A percentile compares a stretch with the other conserved stretches of the same genome.
Conservation (phyloP, 1,284 basidiomycete species). For the Ceratobasidium sp. region DNA sequence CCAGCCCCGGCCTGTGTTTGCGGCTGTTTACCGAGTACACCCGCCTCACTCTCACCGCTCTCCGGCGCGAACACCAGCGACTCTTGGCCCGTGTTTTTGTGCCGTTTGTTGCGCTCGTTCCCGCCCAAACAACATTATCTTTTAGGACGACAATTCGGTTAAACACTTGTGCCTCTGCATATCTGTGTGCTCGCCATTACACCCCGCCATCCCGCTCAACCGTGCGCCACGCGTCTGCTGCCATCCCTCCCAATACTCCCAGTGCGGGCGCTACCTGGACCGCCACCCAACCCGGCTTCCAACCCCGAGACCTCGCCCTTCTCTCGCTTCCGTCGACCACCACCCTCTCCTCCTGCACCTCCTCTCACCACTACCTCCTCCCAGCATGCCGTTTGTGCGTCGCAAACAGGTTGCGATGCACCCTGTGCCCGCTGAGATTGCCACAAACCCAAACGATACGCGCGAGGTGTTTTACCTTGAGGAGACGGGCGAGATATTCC, state of each 20-base stretch:
- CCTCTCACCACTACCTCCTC: background rate
- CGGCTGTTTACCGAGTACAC: background rate
- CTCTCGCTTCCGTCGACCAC: background rate
- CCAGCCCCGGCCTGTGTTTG: background rate
- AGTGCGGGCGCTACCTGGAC: constrained; percentile 31
- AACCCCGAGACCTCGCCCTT: constrained; percentile 8
- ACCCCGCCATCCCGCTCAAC: background rate
- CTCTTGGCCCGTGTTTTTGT: background rate
- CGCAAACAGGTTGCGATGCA: constrained; percentile 90
- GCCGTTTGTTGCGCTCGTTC: background rate
- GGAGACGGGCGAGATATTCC: constrained; percentile 95
- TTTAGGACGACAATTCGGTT: no score
- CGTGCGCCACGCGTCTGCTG: constrained; percentile 15
- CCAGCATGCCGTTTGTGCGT: constrained; percentile 84
- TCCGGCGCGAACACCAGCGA: background rate
- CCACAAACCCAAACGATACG: constrained; percentile 68
- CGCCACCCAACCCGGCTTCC: constrained; percentile 31
- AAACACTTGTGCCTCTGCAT: no score
- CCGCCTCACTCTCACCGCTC: background rate
- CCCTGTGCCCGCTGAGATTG: constrained; percentile 73
- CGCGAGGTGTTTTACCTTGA: constrained; percentile 88
- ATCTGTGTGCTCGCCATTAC: no score
- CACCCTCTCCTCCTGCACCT: background rate
- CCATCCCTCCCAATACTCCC: background rate
- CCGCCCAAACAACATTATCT: background rate